Evolutionary conservation across 192 early-diverging fungal genomes (phyloP), one percentile per base, ranked within the genome.

Genomic region (Umbelopsis sp.): DNA sequence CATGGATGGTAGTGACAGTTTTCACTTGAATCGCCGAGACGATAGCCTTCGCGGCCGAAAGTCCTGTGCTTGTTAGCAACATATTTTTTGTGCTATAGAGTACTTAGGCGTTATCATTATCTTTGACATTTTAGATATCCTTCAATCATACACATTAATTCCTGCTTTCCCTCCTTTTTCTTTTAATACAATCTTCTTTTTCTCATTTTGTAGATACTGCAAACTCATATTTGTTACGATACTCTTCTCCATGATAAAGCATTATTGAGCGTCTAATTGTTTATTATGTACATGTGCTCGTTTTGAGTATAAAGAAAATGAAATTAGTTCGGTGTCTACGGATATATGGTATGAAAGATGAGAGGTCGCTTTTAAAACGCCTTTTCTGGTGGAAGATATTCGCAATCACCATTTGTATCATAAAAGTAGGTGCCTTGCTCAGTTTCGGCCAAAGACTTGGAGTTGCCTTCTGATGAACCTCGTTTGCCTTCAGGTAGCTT

Each of bases 1-100:
- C 62, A 79, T 86, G 83, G 74, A 68, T 34, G 65, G 44, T 49
- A 70, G 65, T 44, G 52, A 70, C 29, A 72, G 71, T 32, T 72
- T 69, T 11, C 34, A 38, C 7, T 16, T 62, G 17, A 62, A 34
- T 62, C 56, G 56, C 17, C 56, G 56, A 14, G 56, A 62, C 10
- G 56, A 62, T 62, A 62, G 56, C 29, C 31, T 62, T 20, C 56
- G 56, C 2, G 31, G 56, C 31, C 56, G 56, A 29, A 62, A 62
- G 31, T 62, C 56, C n/a, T 62, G 56, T 62, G 56, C 56, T 17
- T 62, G 56, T 12, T 62, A 62, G 56, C 31, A 34, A 26, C 11
- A 12, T 5, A 11, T 10, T 25, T 53, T 10, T 25, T n/a, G 21
- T 25, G 56, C 56, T 11, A 36, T 32, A 34, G 25, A 62, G 26